Conservation (phyloP, 495 filamentous ascomycete genomes). For the Neurospora discreta region DNA sequence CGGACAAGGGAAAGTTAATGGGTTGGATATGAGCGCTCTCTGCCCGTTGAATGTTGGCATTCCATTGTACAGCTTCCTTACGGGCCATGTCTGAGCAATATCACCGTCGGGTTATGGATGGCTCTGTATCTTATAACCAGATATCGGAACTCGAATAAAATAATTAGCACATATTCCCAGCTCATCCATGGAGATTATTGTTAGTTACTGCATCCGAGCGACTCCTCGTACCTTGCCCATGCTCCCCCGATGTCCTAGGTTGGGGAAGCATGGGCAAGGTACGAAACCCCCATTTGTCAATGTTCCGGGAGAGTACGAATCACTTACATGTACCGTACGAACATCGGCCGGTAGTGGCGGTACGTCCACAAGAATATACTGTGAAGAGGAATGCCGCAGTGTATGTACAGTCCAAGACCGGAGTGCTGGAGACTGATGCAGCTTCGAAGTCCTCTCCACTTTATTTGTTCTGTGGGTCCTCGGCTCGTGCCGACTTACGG, state of each 20-base stretch:
- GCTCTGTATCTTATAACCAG: not conserved
- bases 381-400: not conserved
- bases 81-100: not conserved
- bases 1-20: not conserved
- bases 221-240: not conserved
- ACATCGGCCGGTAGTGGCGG: not conserved
- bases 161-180: not conserved
- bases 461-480: not conserved
- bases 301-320: too few relatives aligned
- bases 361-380: not conserved
- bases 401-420: not conserved
- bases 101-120: not conserved
- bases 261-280: not conserved
- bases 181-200: not conserved
- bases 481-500: not conserved
- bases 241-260: not conserved
- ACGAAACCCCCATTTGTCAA: not conserved
- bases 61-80: not conserved
- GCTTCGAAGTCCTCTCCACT: not conserved
- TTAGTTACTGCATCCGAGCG: not conserved
- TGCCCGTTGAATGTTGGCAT: not conserved
- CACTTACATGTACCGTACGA: not conserved
- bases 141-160: not conserved
- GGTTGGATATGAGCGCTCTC: not conserved
- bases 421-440: not conserved